Base-by-base conservation (phyloP, 495 filamentous ascomycete genomes). In the Aspergillus incahuasiensis region DNA sequence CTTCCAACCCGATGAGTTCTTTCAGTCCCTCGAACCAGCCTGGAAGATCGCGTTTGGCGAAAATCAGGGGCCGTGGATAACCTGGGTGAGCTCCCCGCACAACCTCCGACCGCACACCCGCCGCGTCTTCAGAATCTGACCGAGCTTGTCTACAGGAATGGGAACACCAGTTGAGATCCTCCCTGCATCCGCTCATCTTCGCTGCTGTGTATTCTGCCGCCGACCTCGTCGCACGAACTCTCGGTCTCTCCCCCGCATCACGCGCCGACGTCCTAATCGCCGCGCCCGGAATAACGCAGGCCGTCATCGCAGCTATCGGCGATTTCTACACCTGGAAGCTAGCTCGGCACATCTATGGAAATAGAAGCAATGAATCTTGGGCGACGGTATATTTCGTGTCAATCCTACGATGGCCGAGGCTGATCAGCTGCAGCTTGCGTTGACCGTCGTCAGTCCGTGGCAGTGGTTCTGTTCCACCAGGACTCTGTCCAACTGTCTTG, bases 1-100 rank as follows among this genome's bases (percentile, higher is more conserved):
- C 68, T 99, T 99, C 75, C 94, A 99, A 69, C 94, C 94, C n/a
- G 94, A 99, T 74, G 94, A 99, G 68, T 97, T 89, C 76, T 99
- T 91, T 60, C 94, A 99, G 65, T 89, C 91, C 6, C 79, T 99
- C 11, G 94, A 99, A 67, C 95, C 94, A 35, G 94, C 94, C 58
- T 97, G 92, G 92, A 78, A 86, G 68, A 76, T 92, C 43, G 87
- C 89, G 0, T 97, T 97, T 74, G 92, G 91, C 8, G 58, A 68
- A 13, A 67, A 80, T 16, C 86, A 86, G 68, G 88, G 89, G 38
- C 89, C 91, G 19, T 97, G 91, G 91, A 78, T 99, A 60, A 99
- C 95, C 53, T 99, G 94, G 94, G 92, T 96, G 74, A 57, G 79
- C 75, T 21, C 48, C 45, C 52, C 39, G 20, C 38, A 28, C 25